These are phyloP conservation scores for Coniosporium tulheliwenetii DNA, from an alignment of 2,329 filamentous ascomycete genomes.

Conservation along the genomic window DNA sequence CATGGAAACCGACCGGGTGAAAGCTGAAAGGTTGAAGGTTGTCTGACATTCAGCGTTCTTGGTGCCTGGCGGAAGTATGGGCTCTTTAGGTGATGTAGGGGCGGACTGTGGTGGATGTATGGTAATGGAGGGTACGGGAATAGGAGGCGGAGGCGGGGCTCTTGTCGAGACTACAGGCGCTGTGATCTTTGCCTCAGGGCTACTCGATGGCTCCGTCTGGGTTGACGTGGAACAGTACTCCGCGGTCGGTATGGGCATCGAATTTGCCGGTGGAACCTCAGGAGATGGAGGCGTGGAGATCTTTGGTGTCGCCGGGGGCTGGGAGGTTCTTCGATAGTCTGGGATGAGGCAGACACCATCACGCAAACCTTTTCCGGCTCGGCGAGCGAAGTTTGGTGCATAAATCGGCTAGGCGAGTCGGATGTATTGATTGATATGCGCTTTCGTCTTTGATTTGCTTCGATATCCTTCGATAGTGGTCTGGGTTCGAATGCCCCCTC, in stretches of 20 bases:
- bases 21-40: conserved; percentile 30
- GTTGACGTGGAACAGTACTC: conserved; percentile 12
- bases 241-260: neutral
- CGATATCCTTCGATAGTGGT: conserved; percentile 30
- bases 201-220: conserved; percentile 19
- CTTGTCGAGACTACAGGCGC: conserved; percentile 15
- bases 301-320: conserved; percentile 53
- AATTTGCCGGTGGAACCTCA: too few species aligned
- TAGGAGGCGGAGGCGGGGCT: conserved; percentile 20
- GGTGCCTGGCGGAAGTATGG: conserved; percentile 62
- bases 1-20: conserved; percentile 41
- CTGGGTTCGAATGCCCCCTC: neutral
- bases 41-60: conserved; percentile 80
- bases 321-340: conserved; percentile 45
- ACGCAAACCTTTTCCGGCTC: conserved; percentile 2
- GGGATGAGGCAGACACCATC: conserved; percentile 52
- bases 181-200: conserved; percentile 8
- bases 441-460: conserved; percentile 61
- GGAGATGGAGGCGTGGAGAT: conserved; percentile 6
- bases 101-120: conserved; percentile 78
- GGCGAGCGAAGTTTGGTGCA: too few species aligned
- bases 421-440: conserved; percentile 29
- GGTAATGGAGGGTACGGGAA: conserved; percentile 67
- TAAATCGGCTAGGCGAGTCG: neutral
- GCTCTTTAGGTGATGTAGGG: conserved; percentile 62